Evolutionary conservation across 176 grass and related monocot species (phyloP), one percentile per base, ranked within the genome.

Genomic region (Aechmea fasciata): DNA sequence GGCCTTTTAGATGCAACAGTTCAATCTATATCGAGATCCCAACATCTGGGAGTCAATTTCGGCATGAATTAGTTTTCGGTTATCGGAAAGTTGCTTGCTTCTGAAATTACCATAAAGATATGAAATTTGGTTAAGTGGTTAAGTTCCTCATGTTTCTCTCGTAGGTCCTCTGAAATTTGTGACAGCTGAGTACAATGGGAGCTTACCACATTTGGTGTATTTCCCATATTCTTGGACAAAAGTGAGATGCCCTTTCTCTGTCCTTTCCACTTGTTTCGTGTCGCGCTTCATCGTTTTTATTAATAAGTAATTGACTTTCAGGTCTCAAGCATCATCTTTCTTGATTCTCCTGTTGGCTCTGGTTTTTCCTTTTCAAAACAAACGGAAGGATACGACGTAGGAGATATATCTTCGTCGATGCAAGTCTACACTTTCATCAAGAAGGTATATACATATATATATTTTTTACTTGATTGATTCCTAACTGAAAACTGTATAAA

Each of bases 251-350:
- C 15, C 11, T 57, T 41, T 17, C 54, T 57, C 54, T 1, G 13
- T 57, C 54, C 6, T 18, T 57, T 57, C 54, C 54, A 15, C 54
- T 18, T 57, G 54, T 9, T n/a, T 57, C 13, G 9, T 7, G 54
- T 57, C 18, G 6, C 9, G 3, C 18, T n/a, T 57, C 4, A 9
- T 57, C 15, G 13, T 57, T n/a, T 57, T 3, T 15, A 13, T 57
- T 19, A 57, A 57, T 3, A 41, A 57, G 6, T 19, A 19, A 57
- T 57, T 57, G 54, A 19, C 13, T 20, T 18, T 66, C 65, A 88
- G 83, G 11, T 83, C 55, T 77, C 86, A 13, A 94, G 64, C 57
- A 73, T 84, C 20, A 54, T 93, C 17, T 94, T 94, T 17, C 54
- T 57, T 1, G 54, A 57, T 57, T 57, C 54, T 14, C 54, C 54